Base-by-base conservation (phyloP, 805 yeast genomes). In the Candida fluviatilis region DNA sequence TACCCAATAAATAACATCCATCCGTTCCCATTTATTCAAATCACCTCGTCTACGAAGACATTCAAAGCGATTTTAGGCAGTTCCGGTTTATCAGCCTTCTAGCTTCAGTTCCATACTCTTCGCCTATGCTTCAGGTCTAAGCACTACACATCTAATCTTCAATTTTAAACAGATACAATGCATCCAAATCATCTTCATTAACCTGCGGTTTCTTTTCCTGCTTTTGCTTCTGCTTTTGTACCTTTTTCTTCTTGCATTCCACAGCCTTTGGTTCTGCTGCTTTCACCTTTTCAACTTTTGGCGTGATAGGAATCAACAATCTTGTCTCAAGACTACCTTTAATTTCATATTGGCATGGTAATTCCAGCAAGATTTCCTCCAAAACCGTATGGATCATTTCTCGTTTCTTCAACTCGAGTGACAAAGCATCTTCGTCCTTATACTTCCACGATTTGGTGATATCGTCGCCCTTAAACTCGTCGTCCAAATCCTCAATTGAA, bases 101-200 rank as follows among this genome's bases (percentile, higher is more conserved):
- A n/a, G n/a, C n/a, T n/a, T n/a, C n/a, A n/a, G n/a, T n/a, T n/a
- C n/a, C n/a, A n/a, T n/a, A n/a, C n/a, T n/a, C n/a, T n/a, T n/a
- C n/a, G n/a, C n/a, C n/a, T n/a, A n/a, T n/a, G n/a, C n/a, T n/a
- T n/a, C n/a, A n/a, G n/a, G n/a, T n/a, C n/a, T n/a, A n/a, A n/a
- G n/a, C n/a, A n/a, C n/a, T n/a, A n/a, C n/a, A n/a, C n/a, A n/a
- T n/a, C 48, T 48, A 66, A 26, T 64, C 66, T 38, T 62, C 68
- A 25, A 68, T 64, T 38, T 66, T 67, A 34, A 68, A 48, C 57
- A 53, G 62, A 42, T 68, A 68, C 38, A 68, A 50, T 13, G 66
- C 47, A 44, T 69, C 74, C 38, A 67, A 58, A 40, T 66, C 69
- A 2, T 58, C 61, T 19, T 58, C 69, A 5, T 44, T 44, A 3